Percentiles rank a stretch among this genome's conserved stretches.
Conservation (phyloP, 371 early-diverging fungal genomes). For the Funneliformis caledonium region DNA sequence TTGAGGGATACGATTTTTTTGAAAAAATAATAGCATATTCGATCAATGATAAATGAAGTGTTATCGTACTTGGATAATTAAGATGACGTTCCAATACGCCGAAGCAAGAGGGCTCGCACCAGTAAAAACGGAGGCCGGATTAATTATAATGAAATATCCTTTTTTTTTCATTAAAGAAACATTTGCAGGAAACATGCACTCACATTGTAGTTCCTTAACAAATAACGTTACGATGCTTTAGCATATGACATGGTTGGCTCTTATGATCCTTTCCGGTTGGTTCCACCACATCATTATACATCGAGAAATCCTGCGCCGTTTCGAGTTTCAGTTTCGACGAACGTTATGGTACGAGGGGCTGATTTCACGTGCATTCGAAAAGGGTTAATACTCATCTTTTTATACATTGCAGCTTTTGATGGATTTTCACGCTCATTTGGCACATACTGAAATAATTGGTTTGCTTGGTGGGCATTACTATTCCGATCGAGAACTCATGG, state of each 20-base stretch:
- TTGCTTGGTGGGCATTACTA: slow-evolving; percentile 77
- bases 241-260: slow-evolving; percentile 17
- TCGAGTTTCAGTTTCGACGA: slow-evolving; percentile 61
- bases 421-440: slow-evolving; percentile 87
- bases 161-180: not conserved
- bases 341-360: slow-evolving; percentile 59
- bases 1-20: too few species aligned
- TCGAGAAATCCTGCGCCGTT: slow-evolving; percentile 63
- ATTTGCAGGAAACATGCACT: not conserved
- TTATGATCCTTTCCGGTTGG: slow-evolving; percentile 69
- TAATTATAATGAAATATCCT: slow-evolving; percentile 41
- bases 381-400: slow-evolving; percentile 5
- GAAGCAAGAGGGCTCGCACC: slow-evolving; percentile 23
- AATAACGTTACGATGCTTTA: slow-evolving; percentile 31
- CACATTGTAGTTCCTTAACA: not conserved
- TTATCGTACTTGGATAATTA: slow-evolving; percentile 3
- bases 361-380: not conserved
- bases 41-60: slow-evolving; percentile 3
- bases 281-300: slow-evolving; percentile 61
- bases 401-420: slow-evolving; percentile 63
- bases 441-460: slow-evolving; percentile 86
- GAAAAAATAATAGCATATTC: slow-evolving; percentile 3
- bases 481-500: slow-evolving; percentile 48
- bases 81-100: slow-evolving; percentile 8
- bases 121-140: slow-evolving; percentile 9